Percentiles rank a stretch among this genome's conserved stretches.
phyloP scores from a whole-genome alignment of 805 yeast genomes.

The Pichia insulana region DNA sequence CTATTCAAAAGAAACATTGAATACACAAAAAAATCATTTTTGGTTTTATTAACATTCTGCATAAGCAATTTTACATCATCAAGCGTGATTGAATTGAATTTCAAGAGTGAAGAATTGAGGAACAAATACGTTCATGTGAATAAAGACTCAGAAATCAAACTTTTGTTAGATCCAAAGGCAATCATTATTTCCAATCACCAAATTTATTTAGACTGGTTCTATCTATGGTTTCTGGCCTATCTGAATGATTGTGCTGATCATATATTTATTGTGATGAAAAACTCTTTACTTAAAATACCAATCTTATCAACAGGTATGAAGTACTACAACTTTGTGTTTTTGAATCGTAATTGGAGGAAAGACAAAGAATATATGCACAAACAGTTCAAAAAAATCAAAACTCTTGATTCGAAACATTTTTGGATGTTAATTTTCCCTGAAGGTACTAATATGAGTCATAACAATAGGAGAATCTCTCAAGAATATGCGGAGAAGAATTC shows the following conservation, averaged over 20 bases:
- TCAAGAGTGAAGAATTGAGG: slow-evolving; percentile 11
- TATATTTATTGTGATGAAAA: slow-evolving; percentile 69
- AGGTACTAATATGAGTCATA: slow-evolving; percentile 76
- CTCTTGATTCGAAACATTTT: slow-evolving; percentile 31
- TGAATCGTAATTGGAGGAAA: slow-evolving; percentile 77
- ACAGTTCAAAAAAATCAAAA: slow-evolving; percentile 40
- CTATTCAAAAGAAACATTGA: slow-evolving; percentile 36
- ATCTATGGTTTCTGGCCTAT: slow-evolving; percentile 77
- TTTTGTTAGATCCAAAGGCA: slow-evolving; percentile 23
- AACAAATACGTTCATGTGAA: slow-evolving; percentile 5
- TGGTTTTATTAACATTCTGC: slow-evolving; percentile 43
- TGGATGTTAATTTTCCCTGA: slow-evolving; percentile 83
- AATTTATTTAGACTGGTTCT: slow-evolving; percentile 90
- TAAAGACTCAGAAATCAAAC: slow-evolving; percentile 7
- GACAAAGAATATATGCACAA: slow-evolving; percentile 56
- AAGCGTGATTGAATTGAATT: slow-evolving; percentile 42
- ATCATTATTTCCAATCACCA: slow-evolving; percentile 84
- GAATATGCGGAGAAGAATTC: slow-evolving; percentile 45
- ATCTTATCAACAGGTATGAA: slow-evolving; percentile 81
- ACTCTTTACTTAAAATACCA: slow-evolving; percentile 62
- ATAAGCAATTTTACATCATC: slow-evolving; percentile 42
- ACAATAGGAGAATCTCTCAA: slow-evolving; percentile 51
- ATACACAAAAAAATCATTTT: slow-evolving; percentile 50
- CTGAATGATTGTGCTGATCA: slow-evolving; percentile 56
- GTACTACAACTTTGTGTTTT: slow-evolving; percentile 65